These are phyloP conservation scores for Sanguinoderma infundibulare DNA, from an alignment of 1,284 basidiomycete species.

Conservation along the genomic window DNA sequence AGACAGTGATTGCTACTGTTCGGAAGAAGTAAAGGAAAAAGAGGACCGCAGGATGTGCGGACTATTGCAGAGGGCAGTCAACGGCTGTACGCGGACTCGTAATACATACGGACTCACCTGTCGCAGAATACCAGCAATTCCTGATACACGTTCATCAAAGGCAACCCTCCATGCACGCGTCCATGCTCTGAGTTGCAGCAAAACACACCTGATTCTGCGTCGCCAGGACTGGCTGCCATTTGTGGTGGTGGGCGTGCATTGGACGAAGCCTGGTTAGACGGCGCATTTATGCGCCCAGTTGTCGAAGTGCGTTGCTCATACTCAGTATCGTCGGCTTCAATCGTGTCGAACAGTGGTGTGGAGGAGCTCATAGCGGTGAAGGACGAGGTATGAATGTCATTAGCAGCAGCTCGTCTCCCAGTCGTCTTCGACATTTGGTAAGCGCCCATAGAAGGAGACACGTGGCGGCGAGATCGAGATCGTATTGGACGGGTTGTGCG, in stretches of 20 bases:
- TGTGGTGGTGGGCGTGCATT: constrained; percentile 47
- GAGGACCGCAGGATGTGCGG: constrained; percentile 83
- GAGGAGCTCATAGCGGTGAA: constrained; percentile 47
- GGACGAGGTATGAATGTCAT: neutral
- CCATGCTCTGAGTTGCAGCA: neutral
- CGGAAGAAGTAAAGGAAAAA: constrained; percentile 89
- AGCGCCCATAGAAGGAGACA: constrained; percentile 1
- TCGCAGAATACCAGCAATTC: constrained; percentile 74
- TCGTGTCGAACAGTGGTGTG: constrained; percentile 64
- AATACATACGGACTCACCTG: constrained; percentile 49
- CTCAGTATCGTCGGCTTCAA: constrained; percentile 70
- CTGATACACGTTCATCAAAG: constrained; percentile 40
- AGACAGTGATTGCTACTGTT: constrained; percentile 82
- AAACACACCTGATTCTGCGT: constrained; percentile 72
- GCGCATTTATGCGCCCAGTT: constrained; percentile 43
- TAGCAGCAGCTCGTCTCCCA: neutral
- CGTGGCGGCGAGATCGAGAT: constrained; percentile 10
- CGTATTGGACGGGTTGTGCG: neutral
- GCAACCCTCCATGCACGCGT: constrained; percentile 4
- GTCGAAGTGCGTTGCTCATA: constrained; percentile 29
- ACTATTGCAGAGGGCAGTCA: constrained; percentile 45
- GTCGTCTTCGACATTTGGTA: neutral
- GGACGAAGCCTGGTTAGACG: constrained; percentile 45
- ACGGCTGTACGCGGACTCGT: neutral
- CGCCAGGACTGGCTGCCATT: constrained; percentile 57